A percentile compares a stretch with the other conserved stretches of the same genome.
These are phyloP conservation scores for Paramecium biaurelia DNA, from an alignment of 73 alveolate species.

Conservation along the genomic window DNA sequence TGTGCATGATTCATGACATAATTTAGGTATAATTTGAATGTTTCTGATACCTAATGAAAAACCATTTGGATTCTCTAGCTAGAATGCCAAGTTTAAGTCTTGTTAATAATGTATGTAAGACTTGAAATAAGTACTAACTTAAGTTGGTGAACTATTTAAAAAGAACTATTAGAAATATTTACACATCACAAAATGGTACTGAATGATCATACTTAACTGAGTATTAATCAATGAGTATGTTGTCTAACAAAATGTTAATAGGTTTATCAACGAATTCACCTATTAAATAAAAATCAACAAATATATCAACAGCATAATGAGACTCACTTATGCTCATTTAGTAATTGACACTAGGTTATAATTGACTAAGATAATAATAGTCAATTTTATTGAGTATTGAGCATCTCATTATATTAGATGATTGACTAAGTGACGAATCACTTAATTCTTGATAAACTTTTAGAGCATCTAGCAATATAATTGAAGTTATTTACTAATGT, in stretches of 20 bases:
- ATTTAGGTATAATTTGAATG: not conserved
- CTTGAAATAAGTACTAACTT: not conserved
- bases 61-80: not conserved
- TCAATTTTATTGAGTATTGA: not conserved
- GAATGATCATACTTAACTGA: not conserved
- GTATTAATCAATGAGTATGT: not conserved
- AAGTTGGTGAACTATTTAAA: not conserved
- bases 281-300: not conserved
- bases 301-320: not conserved
- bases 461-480: not conserved
- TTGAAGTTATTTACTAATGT: not conserved
- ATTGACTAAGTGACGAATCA: not conserved
- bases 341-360: not conserved
- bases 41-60: not conserved
- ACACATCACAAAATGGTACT: not conserved
- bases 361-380: not conserved
- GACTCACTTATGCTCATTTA: not conserved
- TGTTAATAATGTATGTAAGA: not conserved
- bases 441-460: not conserved
- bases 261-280: not conserved
- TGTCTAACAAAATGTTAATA: not conserved
- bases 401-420: not conserved
- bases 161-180: not conserved
- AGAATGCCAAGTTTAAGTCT: not conserved
- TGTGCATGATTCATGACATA: not conserved